These are phyloP conservation scores for Globisporangium sylvaticum DNA, from an alignment of 352 stramenopile genomes.

Conservation along the genomic window DNA sequence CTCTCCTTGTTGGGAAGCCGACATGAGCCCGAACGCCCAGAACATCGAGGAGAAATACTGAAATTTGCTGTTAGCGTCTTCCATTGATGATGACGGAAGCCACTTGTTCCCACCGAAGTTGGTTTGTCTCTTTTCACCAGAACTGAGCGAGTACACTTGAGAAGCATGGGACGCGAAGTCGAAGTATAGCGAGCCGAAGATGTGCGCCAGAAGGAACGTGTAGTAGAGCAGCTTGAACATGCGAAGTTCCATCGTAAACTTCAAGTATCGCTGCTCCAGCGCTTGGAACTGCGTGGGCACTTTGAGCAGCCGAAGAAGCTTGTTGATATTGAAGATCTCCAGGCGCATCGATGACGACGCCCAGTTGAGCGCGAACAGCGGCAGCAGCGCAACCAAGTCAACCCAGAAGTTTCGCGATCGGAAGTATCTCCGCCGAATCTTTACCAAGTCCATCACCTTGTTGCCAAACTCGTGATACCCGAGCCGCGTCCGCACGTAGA, in stretches of 20 bases:
- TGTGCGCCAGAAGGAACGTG: slow-evolving; percentile 42
- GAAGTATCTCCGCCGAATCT: slow-evolving; percentile 36
- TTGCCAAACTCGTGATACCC: slow-evolving; percentile 51
- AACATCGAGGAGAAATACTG: slow-evolving; percentile 38
- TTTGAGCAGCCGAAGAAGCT: slow-evolving; percentile 43
- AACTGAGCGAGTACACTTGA: slow-evolving; percentile 14
- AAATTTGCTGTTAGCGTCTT: not conserved
- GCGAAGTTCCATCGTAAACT: slow-evolving; percentile 35
- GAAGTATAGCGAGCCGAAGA: slow-evolving; percentile 53
- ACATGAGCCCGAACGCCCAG: slow-evolving; percentile 45
- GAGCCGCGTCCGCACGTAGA: slow-evolving; percentile 37
- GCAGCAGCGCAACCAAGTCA: slow-evolving; percentile 35
- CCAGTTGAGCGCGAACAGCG: slow-evolving; percentile 43
- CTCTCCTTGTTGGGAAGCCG: slow-evolving; percentile 33
- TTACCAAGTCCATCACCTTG: slow-evolving; percentile 38
- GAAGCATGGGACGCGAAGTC: slow-evolving; percentile 46
- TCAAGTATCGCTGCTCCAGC: slow-evolving; percentile 43
- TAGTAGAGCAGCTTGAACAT: slow-evolving; percentile 60
- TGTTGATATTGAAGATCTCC: slow-evolving; percentile 52
- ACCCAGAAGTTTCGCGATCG: slow-evolving; percentile 33
- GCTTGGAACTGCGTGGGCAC: slow-evolving; percentile 36
- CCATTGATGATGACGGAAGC: slow-evolving; percentile 17
- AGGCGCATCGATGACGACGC: slow-evolving; percentile 15
- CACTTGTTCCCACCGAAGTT: slow-evolving; percentile 45
- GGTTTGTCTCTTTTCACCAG: not conserved